A percentile compares a stretch with the other conserved stretches of the same genome.
These are phyloP conservation scores for Abrus precatorius DNA, from an alignment of 306 rosid genomes.

Conservation along the genomic window DNA sequence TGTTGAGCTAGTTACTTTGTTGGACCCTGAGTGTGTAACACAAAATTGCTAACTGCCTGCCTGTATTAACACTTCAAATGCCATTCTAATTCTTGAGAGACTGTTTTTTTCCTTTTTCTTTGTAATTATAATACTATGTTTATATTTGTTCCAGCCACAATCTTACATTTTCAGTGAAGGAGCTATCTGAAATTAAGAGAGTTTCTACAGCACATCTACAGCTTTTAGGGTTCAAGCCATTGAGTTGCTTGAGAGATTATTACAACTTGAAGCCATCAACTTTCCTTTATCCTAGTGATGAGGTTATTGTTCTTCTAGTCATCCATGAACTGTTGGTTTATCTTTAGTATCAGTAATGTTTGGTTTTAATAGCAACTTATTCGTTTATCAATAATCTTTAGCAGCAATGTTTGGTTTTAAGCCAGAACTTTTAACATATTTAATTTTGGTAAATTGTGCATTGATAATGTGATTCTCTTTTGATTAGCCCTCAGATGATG, in stretches of 20 bases:
- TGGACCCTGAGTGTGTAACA: slow-evolving; percentile 2
- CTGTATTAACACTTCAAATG: slow-evolving; percentile 26
- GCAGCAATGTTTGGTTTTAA: slow-evolving; percentile 12
- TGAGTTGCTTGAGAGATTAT: slow-evolving; percentile 87
- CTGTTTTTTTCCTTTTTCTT: slow-evolving; percentile 42
- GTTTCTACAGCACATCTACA: slow-evolving; percentile 73
- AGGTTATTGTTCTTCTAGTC: slow-evolving; percentile 64
- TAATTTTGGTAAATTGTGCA: slow-evolving; percentile 38
- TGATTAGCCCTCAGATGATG: slow-evolving; percentile 16
- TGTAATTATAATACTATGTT: slow-evolving; percentile 36
- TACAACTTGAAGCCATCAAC: slow-evolving; percentile 95
- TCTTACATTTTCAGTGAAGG: slow-evolving; percentile 74
- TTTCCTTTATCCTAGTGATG: slow-evolving; percentile 82
- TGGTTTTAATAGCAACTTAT: slow-evolving; percentile 37
- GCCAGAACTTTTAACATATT: slow-evolving; percentile 39
- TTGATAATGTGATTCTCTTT: slow-evolving; percentile 9
- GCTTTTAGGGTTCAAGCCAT: slow-evolving; percentile 93
- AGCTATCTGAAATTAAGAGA: slow-evolving; percentile 81
- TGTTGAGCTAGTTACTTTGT: slow-evolving; percentile 26
- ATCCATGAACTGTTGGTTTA: slow-evolving; percentile 41
- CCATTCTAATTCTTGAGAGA: slow-evolving; percentile 20
- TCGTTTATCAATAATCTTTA: slow-evolving; percentile 17
- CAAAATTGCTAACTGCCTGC: not conserved
- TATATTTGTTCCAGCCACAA: slow-evolving; percentile 68
- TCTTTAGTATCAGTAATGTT: slow-evolving; percentile 22